Base-by-base conservation (phyloP, 495 filamentous ascomycete genomes). In the Talaromyces trachyspermus region DNA sequence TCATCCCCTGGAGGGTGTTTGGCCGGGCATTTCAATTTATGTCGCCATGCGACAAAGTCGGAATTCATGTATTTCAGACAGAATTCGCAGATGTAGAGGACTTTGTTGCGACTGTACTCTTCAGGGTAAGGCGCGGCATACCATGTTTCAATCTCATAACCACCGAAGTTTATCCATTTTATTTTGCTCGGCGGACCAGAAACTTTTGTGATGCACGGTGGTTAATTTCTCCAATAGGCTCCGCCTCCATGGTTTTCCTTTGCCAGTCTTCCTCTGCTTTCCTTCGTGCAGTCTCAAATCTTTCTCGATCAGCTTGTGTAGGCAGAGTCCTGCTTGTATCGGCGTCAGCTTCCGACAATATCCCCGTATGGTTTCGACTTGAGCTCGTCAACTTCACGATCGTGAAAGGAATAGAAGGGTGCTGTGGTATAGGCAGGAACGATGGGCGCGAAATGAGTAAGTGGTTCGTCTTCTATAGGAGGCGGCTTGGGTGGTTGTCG, bases 11-110 rank as follows among this genome's bases (percentile, higher is more conserved):
- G 92, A 3, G 92, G 94, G 54, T 97, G 88, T 59, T 95, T 95
- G 7, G 88, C 89, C 4, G 89, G 85, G 55, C 92, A 98, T 72
- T 98, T 98, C 56, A 94, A 85, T 70, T 95, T 96, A 61, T 98
- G 92, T 30, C 92, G 77, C 89, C 89, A 96, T 15, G 91, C 89
- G 17, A 97, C 91, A 53, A 91, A 96, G 58, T 96, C 90, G 9
- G 91, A 95, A 60, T 90, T 95, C 90, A 98, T 95, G 69, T 98
- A 98, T 62, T 97, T 97, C 38, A 98, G 72, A 60, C 92, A 98
- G 63, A 96, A 98, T 61, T 98, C 94, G 71, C 92, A 98, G 53
- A 98, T 96, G 65, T 95, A 96, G 12, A 98, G 81, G 15, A 95
- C 84, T 26, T 83, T 83, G 58, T 97, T 96, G 54, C 88, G 82